These are phyloP conservation scores for Fusarium humuli DNA, from an alignment of 2,329 filamentous ascomycete species.

Conservation along the genomic window DNA sequence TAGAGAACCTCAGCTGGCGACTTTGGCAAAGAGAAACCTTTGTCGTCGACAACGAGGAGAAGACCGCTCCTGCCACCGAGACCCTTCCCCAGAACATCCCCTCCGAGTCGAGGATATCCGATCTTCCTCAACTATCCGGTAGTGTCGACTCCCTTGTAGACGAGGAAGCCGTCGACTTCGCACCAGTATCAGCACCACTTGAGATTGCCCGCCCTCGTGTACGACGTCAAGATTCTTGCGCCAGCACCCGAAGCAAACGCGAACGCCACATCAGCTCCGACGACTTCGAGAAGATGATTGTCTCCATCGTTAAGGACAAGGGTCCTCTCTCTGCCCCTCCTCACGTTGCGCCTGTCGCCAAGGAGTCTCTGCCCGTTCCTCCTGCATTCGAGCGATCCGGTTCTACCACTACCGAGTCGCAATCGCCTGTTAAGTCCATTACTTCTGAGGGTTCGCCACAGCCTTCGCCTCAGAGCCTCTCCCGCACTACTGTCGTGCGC, in stretches of 20 bases:
- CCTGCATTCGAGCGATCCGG: constrained; percentile 56
- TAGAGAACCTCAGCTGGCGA: constrained; percentile 97
- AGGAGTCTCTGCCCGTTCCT: constrained; percentile 54
- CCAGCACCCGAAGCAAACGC: constrained; percentile 76
- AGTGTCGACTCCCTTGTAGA: constrained; percentile 81
- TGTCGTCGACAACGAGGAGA: constrained; percentile 78
- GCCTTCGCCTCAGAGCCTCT: constrained; percentile 46
- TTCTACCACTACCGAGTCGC: constrained; percentile 59
- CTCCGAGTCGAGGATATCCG: constrained; percentile 56
- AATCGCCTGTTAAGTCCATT: constrained; percentile 68
- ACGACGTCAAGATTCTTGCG: constrained; percentile 76
- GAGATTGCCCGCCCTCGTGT: constrained; percentile 75
- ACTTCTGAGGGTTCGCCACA: constrained; percentile 47
- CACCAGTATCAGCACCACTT: constrained; percentile 64
- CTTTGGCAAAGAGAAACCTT: constrained; percentile 85
- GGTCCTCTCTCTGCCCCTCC: constrained; percentile 62
- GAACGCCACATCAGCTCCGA: constrained; percentile 94
- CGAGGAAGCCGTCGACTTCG: constrained; percentile 73
- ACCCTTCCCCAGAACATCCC: constrained; percentile 64
- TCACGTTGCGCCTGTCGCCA: constrained; percentile 49
- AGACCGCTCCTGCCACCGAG: constrained; percentile 58
- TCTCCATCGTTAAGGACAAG: constrained; percentile 91
- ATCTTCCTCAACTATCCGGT: constrained; percentile 78
- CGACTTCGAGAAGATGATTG: constrained; percentile 93
- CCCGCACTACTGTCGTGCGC: constrained; percentile 71